Percentiles rank a stretch among this genome's conserved stretches.
Evolutionary conservation across 1,139 yeast genomes (phyloP).

Genomic region (Blastobotrys petasosporus): DNA sequence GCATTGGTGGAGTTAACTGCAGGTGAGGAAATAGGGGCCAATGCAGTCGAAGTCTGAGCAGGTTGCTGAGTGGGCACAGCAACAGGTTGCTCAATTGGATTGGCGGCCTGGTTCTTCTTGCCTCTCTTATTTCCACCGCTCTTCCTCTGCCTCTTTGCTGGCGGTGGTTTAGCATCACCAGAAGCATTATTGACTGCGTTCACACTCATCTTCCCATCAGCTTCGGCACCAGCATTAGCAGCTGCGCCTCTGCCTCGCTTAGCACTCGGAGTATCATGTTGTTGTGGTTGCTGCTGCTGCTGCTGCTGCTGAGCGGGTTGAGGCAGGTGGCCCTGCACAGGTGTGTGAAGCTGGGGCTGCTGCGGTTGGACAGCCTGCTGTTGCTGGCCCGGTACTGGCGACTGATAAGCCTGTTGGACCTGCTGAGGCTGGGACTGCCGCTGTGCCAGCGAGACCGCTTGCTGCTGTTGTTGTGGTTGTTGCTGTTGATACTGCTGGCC

Average conservation of each 20-base stretch:
- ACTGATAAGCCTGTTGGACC: slow-evolving; percentile 1
- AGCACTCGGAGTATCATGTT: background rate
- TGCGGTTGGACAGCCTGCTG: slow-evolving; percentile 2
- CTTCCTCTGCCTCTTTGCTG: no score
- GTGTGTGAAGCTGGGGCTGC: background rate
- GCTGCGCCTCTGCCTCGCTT: background rate
- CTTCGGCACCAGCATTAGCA: background rate
- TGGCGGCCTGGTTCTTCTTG: background rate
- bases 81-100: background rate
- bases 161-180: no score
- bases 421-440: slow-evolving; percentile 1
- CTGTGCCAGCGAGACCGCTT: background rate
- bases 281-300: background rate
- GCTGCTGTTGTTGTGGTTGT: slow-evolving; percentile 3
- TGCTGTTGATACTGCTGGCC: slow-evolving; percentile 15
- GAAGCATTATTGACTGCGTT: slow-evolving; percentile 3
- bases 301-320: slow-evolving; percentile 3
- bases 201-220: slow-evolving; percentile 5
- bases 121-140: background rate
- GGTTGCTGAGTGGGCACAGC: background rate
- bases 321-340: background rate
- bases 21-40: no score
- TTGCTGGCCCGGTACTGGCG: background rate
- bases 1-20: background rate
- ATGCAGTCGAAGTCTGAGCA: no score